A percentile compares a stretch with the other conserved stretches of the same genome.
These are phyloP conservation scores for Alternaria incomplexa DNA, from an alignment of 2,329 filamentous ascomycete genomes.

Conservation along the genomic window DNA sequence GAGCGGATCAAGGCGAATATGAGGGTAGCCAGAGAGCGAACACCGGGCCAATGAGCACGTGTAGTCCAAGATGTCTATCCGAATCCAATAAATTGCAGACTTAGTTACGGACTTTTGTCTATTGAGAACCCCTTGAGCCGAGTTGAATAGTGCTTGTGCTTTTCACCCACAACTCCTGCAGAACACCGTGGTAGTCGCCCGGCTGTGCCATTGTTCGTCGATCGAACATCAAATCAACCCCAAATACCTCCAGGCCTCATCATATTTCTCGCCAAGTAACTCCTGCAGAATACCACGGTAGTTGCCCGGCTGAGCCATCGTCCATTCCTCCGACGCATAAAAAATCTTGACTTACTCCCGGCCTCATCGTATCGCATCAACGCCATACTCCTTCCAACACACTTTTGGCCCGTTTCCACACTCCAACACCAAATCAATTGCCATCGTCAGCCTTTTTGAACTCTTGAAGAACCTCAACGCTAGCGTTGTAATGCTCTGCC, in stretches of 20 bases:
- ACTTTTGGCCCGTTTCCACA: background rate
- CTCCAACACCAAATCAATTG: background rate
- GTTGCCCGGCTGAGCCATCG: background rate
- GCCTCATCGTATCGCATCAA: background rate
- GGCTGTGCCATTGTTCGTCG: background rate
- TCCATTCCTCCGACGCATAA: rapidly evolving
- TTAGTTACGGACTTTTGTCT: too few relatives aligned
- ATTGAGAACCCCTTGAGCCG: too few relatives aligned
- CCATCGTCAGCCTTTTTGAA: conserved; percentile 16
- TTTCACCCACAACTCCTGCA: too few relatives aligned
- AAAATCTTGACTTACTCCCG: conserved; percentile 4
- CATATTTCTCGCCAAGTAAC: background rate
- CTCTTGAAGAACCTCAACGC: conserved; percentile 23
- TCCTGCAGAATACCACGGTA: background rate
- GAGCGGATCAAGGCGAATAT: conserved; percentile 74
- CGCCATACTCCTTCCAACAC: background rate
- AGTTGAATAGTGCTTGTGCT: too few relatives aligned
- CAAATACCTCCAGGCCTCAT: background rate
- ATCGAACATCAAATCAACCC: background rate
- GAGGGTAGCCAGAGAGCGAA: conserved; percentile 48
- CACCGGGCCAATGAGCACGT: conserved; percentile 1
- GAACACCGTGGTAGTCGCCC: background rate
- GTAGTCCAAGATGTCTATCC: background rate
- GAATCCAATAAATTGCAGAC: background rate
- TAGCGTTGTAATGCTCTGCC: conserved; percentile 16